A percentile compares a stretch with the other conserved stretches of the same genome.
These are phyloP conservation scores for Sporobolus alterniflorus DNA, from an alignment of 202 grass and related monocot species.

Conservation along the genomic window DNA sequence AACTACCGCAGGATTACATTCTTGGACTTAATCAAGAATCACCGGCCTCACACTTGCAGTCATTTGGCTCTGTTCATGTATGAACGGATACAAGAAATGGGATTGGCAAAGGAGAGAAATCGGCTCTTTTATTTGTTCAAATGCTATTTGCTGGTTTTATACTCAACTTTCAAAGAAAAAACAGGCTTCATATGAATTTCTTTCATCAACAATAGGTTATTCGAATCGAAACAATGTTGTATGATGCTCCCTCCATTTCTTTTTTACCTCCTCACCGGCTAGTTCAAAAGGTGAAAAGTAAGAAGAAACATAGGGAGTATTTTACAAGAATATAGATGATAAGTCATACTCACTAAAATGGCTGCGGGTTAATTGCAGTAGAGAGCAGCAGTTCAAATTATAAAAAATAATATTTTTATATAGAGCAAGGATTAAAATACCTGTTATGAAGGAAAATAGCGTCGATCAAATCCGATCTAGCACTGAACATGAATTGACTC, in stretches of 20 bases:
- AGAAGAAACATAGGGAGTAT: no score
- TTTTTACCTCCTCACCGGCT: no score
- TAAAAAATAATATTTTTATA: background rate
- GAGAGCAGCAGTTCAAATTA: background rate
- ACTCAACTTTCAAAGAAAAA: background rate
- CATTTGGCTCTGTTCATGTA: background rate
- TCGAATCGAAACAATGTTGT: background rate
- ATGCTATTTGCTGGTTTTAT: background rate
- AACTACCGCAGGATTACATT: background rate
- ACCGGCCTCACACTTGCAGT: background rate
- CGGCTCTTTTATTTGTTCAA: background rate
- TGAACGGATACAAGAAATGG: background rate
- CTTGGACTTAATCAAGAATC: background rate
- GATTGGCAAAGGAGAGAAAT: background rate
- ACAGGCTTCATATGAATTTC: background rate
- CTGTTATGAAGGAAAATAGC: background rate
- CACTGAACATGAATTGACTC: background rate
- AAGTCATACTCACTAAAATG: background rate
- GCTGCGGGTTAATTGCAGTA: background rate
- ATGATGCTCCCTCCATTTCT: no score
- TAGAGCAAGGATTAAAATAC: background rate
- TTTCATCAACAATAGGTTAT: background rate
- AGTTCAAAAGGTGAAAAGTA: no score
- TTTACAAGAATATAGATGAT: background rate
- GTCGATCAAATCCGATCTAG: background rate